These are phyloP conservation scores for Kernera saxatilis DNA, from an alignment of 345 rosid genomes.

Conservation along the genomic window DNA sequence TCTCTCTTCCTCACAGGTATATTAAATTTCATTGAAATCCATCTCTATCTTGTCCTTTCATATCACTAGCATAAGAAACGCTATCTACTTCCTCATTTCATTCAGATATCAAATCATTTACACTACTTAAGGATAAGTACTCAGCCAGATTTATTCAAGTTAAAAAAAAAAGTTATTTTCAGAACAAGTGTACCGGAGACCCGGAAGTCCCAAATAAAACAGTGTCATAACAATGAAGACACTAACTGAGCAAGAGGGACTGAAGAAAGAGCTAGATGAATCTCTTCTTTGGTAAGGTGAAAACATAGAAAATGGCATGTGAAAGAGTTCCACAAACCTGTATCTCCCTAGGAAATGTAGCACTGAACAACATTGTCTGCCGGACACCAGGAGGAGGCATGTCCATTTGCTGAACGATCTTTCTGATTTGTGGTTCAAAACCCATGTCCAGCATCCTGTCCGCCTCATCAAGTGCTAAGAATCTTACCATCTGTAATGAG, in stretches of 20 bases:
- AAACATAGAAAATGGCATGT: slow-evolving; percentile 44
- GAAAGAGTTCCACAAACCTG: slow-evolving; percentile 66
- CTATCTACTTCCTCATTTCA: background rate
- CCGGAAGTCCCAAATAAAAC: background rate
- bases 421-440: slow-evolving; percentile 98
- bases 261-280: slow-evolving; percentile 32
- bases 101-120: background rate
- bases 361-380: slow-evolving; percentile 98
- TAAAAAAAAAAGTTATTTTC: background rate
- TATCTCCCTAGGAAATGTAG: slow-evolving; percentile 96
- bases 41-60: background rate
- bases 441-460: slow-evolving; percentile 99
- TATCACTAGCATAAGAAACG: background rate
- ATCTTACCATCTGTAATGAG: slow-evolving; percentile 80
- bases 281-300: slow-evolving; percentile 39
- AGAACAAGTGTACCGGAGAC: background rate
- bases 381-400: slow-evolving; percentile 89
- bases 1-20: background rate
- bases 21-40: background rate
- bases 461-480: slow-evolving; percentile 93
- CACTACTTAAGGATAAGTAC: background rate
- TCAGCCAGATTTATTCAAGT: background rate
- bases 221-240: background rate
- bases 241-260: background rate
- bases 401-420: slow-evolving; percentile 95